Base-by-base conservation (phyloP, 345 rosid species). In the Gynandropsis gynandra region DNA sequence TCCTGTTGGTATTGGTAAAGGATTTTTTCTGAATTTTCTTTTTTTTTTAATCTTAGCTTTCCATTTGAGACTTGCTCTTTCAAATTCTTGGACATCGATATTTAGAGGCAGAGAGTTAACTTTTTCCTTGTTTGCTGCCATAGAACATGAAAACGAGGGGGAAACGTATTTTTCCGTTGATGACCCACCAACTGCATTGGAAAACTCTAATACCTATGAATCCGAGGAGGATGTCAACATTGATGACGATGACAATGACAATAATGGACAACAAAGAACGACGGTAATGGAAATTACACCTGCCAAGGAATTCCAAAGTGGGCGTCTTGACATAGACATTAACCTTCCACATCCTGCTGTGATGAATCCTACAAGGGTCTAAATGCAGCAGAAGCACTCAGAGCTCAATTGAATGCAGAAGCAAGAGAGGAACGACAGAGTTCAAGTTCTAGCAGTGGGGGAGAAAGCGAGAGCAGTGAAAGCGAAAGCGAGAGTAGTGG, bases 381-480 rank as follows among this genome's bases (percentile, higher is more conserved):
- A 24, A 80, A 80, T 50, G 97, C 97, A 9, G 97, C 97, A 17
- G 95, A 85, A 64, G 92, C 88, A 35, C 92, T 82, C 36, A 70
- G 80, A 70, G 92, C 88, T 24, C 95, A 85, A 67, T 81, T 84
- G 32, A 77, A 73, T 55, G 90, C 83, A 1, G 76, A 76, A 47
- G 74, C 72, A 47, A 56, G 46, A 51, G 72, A 63, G 32, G 66
- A 67, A 48, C 52, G 42, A 9, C 62, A 69, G 49, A 84, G 88
- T 9, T 72, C 76, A 34, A 78, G 82, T 4, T 78, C 78, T 61
- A 77, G 81, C 37, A 77, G 88, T 62, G 76, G 90, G 45, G 77
- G 56, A 7, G 73, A 83, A 3, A 74, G 74, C 7, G 75, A 77
- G 48, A 76, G 80, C 1, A 75, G 65, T 54, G 65, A 63, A 42